Percentiles rank a stretch among this genome's conserved stretches.
phyloP scores from a whole-genome alignment of 2,329 filamentous ascomycete species.

The Cyphellophora attinorum region DNA sequence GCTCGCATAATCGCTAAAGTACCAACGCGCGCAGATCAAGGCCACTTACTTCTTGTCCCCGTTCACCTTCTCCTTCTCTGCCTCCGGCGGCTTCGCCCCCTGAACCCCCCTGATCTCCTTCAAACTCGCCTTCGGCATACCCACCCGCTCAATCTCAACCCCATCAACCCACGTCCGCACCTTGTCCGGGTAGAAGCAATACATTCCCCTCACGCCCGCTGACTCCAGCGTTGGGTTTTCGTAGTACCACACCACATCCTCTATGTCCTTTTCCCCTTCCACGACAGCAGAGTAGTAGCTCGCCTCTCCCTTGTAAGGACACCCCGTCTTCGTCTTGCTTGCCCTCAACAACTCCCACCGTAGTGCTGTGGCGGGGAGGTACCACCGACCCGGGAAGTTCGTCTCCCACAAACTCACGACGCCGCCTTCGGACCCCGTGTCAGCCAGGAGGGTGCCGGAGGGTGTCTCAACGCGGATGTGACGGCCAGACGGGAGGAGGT shows the following conservation, averaged over 20 bases:
- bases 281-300: constrained; percentile 19
- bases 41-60: too few relatives aligned
- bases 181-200: constrained; percentile 20
- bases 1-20: too few relatives aligned
- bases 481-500: constrained; percentile 16
- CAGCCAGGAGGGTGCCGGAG: constrained; percentile 14
- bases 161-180: constrained; percentile 18
- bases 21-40: too few relatives aligned
- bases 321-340: constrained; percentile 17
- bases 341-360: constrained; percentile 14
- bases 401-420: constrained; percentile 19
- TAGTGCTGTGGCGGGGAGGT: constrained; percentile 17
- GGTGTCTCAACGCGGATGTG: constrained; percentile 16
- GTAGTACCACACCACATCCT: constrained; percentile 20
- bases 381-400: constrained; percentile 17
- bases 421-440: constrained; percentile 16
- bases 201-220: constrained; percentile 11
- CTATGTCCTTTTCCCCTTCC: constrained; percentile 15
- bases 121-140: constrained; percentile 5
- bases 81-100: neutral
- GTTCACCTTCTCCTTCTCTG: neutral
- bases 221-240: constrained; percentile 15
- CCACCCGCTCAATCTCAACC: constrained; percentile 14
- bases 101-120: neutral
- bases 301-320: constrained; percentile 19